Percentiles rank a stretch among this genome's conserved stretches.
phyloP scores from a whole-genome alignment of 768 basidiomycete species.

The Mycena alexandri region DNA sequence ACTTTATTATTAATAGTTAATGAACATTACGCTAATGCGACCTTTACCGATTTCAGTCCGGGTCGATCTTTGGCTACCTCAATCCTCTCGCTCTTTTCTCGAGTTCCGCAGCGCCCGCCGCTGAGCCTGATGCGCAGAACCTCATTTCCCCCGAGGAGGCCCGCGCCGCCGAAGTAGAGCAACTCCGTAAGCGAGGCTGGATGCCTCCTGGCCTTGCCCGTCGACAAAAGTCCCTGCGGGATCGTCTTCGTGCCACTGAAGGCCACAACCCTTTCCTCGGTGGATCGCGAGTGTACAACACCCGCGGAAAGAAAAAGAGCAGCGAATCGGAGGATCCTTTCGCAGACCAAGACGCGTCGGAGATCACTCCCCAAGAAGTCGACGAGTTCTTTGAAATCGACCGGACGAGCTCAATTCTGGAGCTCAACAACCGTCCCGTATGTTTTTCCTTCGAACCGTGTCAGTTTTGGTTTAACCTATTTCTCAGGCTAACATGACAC shows the following conservation, averaged over 20 bases:
- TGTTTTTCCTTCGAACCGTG: neutral
- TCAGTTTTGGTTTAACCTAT: neutral
- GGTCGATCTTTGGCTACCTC: constrained; percentile 37
- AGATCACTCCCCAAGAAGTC: constrained; percentile 38
- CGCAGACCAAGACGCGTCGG: constrained; percentile 34
- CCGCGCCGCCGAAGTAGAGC: constrained; percentile 37
- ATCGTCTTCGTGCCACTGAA: constrained; percentile 32
- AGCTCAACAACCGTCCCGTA: constrained; percentile 36
- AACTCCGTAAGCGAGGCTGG: constrained; percentile 41
- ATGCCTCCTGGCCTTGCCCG: constrained; percentile 40
- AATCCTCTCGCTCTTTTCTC: constrained; percentile 37
- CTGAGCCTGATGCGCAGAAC: constrained; percentile 28
- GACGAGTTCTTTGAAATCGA: constrained; percentile 43
- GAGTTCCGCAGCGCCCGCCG: constrained; percentile 3
- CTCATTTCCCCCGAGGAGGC: constrained; percentile 34
- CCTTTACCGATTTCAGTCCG: constrained; percentile 29
- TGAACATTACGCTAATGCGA: constrained; percentile 30
- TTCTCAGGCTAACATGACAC: constrained; percentile 12
- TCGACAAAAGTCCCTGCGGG: constrained; percentile 37
- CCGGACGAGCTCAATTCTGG: constrained; percentile 37
- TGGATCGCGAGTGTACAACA: constrained; percentile 29
- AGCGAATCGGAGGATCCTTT: constrained; percentile 34
- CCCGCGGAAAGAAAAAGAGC: constrained; percentile 26
- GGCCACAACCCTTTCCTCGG: constrained; percentile 40
- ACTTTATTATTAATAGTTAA: constrained; percentile 29